Conservation (phyloP, 106 monocot genomes). For the Acanthochlamys bracteata region DNA sequence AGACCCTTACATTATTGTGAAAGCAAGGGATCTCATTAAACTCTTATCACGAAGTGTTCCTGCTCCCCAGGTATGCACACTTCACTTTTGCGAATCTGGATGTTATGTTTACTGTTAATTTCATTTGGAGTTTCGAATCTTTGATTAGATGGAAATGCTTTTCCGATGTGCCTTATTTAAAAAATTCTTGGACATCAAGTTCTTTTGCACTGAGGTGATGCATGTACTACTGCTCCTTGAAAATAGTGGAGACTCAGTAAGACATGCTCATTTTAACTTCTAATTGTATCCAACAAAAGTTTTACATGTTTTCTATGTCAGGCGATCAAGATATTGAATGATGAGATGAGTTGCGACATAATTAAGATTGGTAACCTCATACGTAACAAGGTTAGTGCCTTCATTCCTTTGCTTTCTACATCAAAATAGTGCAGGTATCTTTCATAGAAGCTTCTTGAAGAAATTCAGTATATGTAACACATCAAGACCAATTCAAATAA, state of each 20-base stretch:
- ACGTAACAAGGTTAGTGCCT: constrained; percentile 64
- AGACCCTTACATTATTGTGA: constrained; percentile 85
- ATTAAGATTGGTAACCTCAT: constrained; percentile 84
- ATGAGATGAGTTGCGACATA: constrained; percentile 93
- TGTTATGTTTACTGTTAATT: neutral
- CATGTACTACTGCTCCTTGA: no score
- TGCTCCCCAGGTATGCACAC: constrained; percentile 64
- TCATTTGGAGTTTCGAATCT: neutral
- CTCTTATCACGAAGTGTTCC: constrained; percentile 94
- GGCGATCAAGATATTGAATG: constrained; percentile 94
- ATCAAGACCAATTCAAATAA: no score
- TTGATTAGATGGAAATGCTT: no score
- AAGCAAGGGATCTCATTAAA: constrained; percentile 94
- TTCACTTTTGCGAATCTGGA: no score
- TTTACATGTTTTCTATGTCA: constrained; percentile 13
- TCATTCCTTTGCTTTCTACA: constrained; percentile 3
- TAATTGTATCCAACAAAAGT: neutral
- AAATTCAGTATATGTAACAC: no score
- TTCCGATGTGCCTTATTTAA: no score
- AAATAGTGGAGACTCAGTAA: no score
- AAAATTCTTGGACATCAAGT: no score
- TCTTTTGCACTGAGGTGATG: no score
- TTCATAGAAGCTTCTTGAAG: no score
- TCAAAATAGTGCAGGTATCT: neutral
- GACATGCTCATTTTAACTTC: neutral